Base-by-base conservation (phyloP, 2,329 filamentous ascomycete genomes). In the Colletotrichum chrysophilum region DNA sequence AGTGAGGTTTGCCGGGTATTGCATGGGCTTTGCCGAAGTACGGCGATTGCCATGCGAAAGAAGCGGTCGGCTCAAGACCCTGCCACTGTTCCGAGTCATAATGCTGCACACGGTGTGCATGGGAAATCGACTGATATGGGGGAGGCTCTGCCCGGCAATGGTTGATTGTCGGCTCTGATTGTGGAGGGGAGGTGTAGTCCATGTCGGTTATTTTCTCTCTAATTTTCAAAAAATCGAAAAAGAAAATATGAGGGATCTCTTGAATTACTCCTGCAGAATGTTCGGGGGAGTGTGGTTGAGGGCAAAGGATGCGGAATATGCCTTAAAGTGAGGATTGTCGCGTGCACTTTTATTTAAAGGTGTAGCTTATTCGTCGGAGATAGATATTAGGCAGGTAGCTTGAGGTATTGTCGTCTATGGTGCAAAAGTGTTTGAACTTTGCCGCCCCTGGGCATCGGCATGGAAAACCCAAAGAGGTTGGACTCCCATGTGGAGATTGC, bases 161-260 rank as follows among this genome's bases (percentile, higher is more conserved):
- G 3, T 0, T n/a, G 9, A 0, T 48, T 2, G 38, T 48, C 9
- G 9, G 38, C 5, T 7, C 9, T 2, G 2, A 2, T 0, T 6
- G 38, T 0, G 3, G 2, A 6, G 0, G 18, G 38, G 0, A 48
- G 18, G 3, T 12, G 9, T 6, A 12, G 1, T 3, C 3, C 38
- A 48, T 48, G 38, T 12, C 18, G 38, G 3, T n/a, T 4, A 1
- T 1, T 4, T 5, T 5, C 8, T 3, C 8, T 43, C 8, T 16
- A n/a, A n/a, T 5, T 43, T 10, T 43, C 36, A 4, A 43, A 18
- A 2, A 1, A 8, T 9, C 36, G 4, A 18, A 18, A 3, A 5
- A 18, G 4, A 1, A 43, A 3, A 18, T 38, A 43, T 43, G 4
- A n/a, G 38, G 4, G 5, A 43, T 12, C 1, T n/a, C 38, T n/a